These are phyloP conservation scores for Parietichytrium sp. DNA, from an alignment of 108 stramenopile genomes.

Conservation along the genomic window DNA sequence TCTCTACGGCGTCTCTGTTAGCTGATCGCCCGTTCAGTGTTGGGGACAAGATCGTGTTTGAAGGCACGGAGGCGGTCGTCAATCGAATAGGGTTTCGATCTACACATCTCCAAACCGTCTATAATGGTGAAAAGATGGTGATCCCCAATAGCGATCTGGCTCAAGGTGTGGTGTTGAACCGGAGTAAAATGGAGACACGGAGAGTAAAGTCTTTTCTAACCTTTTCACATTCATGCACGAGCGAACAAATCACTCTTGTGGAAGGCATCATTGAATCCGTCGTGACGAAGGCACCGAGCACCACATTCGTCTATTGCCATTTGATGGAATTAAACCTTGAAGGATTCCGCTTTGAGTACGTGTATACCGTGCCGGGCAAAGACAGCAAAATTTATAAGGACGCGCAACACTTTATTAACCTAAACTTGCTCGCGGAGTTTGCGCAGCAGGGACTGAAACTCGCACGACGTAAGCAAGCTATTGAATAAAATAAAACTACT, in stretches of 20 bases:
- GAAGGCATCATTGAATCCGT: neutral
- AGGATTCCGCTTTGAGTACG: constrained; percentile 15
- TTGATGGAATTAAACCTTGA: neutral
- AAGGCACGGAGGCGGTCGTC: constrained; percentile 4
- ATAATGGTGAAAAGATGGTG: constrained; percentile 26
- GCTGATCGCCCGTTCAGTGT: constrained; percentile 10
- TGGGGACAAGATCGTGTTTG: neutral
- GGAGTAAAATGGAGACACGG: neutral
- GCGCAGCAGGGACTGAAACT: too few relatives aligned
- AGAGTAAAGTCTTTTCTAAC: neutral
- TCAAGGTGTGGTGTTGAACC: neutral
- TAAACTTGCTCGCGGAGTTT: too few relatives aligned
- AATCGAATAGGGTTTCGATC: constrained; percentile 5
- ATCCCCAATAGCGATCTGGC: constrained; percentile 7
- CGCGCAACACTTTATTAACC: constrained; percentile 25
- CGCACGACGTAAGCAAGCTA: too few relatives aligned
- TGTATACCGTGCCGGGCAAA: neutral
- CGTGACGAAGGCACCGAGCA: neutral
- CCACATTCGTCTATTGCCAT: neutral
- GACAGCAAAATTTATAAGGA: neutral
- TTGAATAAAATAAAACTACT: too few relatives aligned
- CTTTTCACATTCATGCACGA: neutral
- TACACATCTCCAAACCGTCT: neutral
- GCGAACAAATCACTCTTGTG: neutral
- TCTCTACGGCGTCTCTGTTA: neutral